Conservation (phyloP, 1,284 basidiomycete species). For the Ustilago nuda region DNA sequence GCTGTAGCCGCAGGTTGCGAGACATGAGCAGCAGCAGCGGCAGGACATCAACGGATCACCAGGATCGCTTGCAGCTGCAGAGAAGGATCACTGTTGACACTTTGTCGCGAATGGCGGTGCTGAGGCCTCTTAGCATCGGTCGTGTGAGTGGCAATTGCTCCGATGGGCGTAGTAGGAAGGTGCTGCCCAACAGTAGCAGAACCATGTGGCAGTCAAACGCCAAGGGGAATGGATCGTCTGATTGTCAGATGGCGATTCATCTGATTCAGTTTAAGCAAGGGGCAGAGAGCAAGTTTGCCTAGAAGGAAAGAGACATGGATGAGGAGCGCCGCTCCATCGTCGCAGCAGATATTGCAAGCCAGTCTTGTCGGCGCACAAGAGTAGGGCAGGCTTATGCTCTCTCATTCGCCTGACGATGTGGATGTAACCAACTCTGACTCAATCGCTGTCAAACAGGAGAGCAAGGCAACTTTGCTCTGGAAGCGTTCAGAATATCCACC, state of each 20-base stretch:
- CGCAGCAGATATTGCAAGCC: neutral
- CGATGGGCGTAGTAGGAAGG: too few relatives aligned
- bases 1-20: conserved; percentile 16
- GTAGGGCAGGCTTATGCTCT: too few relatives aligned
- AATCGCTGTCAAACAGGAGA: neutral
- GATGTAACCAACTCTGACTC: neutral
- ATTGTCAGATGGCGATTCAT: neutral
- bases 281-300: neutral
- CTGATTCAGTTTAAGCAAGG: neutral
- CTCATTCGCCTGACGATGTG: neutral
- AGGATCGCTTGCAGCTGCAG: conserved; percentile 12
- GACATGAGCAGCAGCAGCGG: neutral
- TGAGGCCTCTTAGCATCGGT: neutral
- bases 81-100: neutral
- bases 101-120: neutral
- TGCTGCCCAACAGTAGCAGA: too few relatives aligned
- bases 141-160: neutral
- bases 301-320: neutral
- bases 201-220: too few relatives aligned
- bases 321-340: neutral
- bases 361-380: neutral
- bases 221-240: neutral
- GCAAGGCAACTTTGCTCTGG: neutral
- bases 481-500: conserved; percentile 7
- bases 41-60: conserved; percentile 6